phyloP scores from a whole-genome alignment of 306 rosid genomes.

The Castanea crenata region DNA sequence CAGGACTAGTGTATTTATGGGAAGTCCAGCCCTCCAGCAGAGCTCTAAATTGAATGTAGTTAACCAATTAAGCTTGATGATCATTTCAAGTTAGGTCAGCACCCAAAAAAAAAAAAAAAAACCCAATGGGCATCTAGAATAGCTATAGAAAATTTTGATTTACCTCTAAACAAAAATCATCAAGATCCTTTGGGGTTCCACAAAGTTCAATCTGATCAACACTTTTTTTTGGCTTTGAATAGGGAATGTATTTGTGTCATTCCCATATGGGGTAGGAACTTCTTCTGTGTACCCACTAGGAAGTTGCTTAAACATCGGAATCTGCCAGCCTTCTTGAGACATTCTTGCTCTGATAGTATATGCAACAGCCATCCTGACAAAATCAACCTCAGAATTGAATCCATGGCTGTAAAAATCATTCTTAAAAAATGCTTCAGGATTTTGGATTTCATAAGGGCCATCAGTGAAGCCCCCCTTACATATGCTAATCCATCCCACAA shows the following conservation, averaged over 20 bases:
- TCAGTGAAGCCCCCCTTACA: constrained; percentile 80
- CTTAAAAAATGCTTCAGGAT: constrained; percentile 77
- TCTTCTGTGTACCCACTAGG: constrained; percentile 66
- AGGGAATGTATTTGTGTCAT: constrained; percentile 86
- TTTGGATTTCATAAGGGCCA: constrained; percentile 93
- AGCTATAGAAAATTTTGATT: constrained; percentile 17
- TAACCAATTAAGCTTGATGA: constrained; percentile 80
- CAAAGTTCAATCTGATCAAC: constrained; percentile 86
- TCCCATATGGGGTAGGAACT: constrained; percentile 92
- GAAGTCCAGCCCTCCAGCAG: constrained; percentile 86
- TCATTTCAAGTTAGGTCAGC: constrained; percentile 19
- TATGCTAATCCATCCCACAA: constrained; percentile 96
- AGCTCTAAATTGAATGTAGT: constrained; percentile 87
- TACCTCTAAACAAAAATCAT: constrained; percentile 89
- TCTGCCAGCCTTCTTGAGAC: constrained; percentile 86
- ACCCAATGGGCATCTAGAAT: constrained; percentile 14
- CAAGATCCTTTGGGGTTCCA: constrained; percentile 75
- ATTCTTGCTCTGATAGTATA: constrained; percentile 89
- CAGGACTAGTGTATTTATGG: constrained; percentile 78
- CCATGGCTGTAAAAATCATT: constrained; percentile 58
- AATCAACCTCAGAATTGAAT: constrained; percentile 93
- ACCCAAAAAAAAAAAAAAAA: not conserved
- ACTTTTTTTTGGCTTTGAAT: constrained; percentile 63
- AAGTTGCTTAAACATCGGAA: constrained; percentile 75
- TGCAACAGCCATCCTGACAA: constrained; percentile 84